Conservation (phyloP, 495 filamentous ascomycete species). For the Xylaria flabelliformis region DNA sequence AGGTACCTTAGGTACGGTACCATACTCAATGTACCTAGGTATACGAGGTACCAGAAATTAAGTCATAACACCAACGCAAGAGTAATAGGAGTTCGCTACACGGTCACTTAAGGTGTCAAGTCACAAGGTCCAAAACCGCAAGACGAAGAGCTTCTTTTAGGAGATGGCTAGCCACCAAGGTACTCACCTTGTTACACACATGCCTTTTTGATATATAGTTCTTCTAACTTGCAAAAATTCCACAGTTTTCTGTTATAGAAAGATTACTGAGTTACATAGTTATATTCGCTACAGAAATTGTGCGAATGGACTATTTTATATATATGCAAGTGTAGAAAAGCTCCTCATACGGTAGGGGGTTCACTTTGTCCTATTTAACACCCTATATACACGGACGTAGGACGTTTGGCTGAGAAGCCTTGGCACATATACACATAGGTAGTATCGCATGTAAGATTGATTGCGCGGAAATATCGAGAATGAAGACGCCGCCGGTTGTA, state of each 20-base stretch:
- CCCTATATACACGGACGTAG: not conserved
- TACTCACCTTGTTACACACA: not conserved
- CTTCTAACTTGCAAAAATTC: not conserved
- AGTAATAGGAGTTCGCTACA: not conserved
- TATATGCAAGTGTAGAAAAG: not conserved
- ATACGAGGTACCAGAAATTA: not conserved
- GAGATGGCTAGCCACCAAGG: not conserved
- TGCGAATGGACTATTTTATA: not conserved
- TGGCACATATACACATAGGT: not conserved
- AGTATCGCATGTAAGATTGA: not conserved
- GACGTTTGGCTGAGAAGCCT: not conserved
- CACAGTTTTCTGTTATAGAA: not conserved
- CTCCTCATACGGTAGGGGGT: not conserved
- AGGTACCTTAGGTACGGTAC: too few species aligned
- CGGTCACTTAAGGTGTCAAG: not conserved
- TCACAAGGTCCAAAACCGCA: not conserved
- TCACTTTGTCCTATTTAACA: not conserved
- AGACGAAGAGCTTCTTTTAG: not conserved
- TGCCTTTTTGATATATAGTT: not conserved
- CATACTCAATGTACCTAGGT: not conserved
- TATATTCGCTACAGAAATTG: not conserved
- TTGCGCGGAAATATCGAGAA: not conserved
- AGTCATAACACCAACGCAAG: not conserved
- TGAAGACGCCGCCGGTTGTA: not conserved
- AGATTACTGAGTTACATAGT: not conserved